Base-by-base conservation (phyloP, 2,329 filamentous ascomycete species). In the Fusarium irregulare region DNA sequence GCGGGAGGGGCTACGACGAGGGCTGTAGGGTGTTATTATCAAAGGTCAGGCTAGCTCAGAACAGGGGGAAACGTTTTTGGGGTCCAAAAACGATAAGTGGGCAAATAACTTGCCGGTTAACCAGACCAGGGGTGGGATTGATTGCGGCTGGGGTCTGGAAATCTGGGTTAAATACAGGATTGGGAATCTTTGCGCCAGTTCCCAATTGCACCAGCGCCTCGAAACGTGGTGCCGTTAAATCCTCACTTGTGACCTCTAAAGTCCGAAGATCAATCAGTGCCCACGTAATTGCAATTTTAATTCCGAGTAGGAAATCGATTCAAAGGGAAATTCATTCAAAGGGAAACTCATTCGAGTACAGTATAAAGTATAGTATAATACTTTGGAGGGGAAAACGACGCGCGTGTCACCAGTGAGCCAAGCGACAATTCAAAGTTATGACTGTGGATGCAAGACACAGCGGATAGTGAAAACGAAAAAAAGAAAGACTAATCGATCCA, bases 361-460 rank as follows among this genome's bases (percentile, higher is more conserved):
- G 34, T 37, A 37, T 18, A 37, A 37, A 37, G 34, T 37, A 11
- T 37, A 44, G 21, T 11, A 44, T 14, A 44, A 18, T 44, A 23
- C 41, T 9, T 16, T 44, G 21, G 21, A 20, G 50, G 20, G 13
- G 34, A 4, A 13, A 49, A 28, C 27, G 56, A 45, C 42, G 28
- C 34, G 49, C 25, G 51, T 65, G 62, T 59, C 45, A 57, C 60
- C 54, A 34, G 41, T 14, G 32, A 37, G n/a, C 60, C 62, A 41
- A 58, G 41, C 27, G 28, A 58, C 27, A 50, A 53, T 65, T 59
- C 53, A 60, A 68, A 46, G 51, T 60, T 49, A 65, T 68, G 53
- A 64, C 65, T 49, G 30, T 53, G 64, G 60, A 68, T 68, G 63
- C 63, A 66, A 64, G 61, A 64, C 61, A 64, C 61, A 53, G 54